phyloP scores from a whole-genome alignment of 257 asterid species.

The Lycium barbarum region DNA sequence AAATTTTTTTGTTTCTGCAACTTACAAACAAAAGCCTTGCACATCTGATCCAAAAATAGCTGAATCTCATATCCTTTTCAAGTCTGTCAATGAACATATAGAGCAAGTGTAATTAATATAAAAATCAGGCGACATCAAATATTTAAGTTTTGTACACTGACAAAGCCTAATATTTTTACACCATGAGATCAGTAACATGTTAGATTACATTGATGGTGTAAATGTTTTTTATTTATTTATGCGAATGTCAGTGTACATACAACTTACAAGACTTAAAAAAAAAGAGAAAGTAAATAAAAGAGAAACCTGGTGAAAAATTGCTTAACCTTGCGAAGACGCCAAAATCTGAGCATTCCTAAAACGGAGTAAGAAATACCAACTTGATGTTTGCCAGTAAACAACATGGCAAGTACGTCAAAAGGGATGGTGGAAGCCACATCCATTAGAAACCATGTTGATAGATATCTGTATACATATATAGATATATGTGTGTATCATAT shows the following conservation, averaged over 20 bases:
- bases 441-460: conserved; percentile 92
- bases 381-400: conserved; percentile 70
- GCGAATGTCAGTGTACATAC: too few species aligned
- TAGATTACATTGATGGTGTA: too few species aligned
- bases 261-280: too few species aligned
- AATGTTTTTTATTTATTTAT: too few species aligned
- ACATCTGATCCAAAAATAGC: conserved; percentile 93
- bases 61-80: conserved; percentile 92
- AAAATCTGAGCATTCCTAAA: conserved; percentile 78
- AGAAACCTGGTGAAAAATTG: conserved; percentile 71
- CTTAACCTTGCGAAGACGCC: conserved; percentile 95
- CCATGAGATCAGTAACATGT: too few species aligned
- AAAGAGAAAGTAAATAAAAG: neutral
- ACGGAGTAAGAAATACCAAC: conserved; percentile 64
- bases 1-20: neutral
- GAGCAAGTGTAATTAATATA: neutral
- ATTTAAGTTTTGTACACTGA: too few species aligned
- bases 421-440: conserved; percentile 93
- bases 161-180: too few species aligned
- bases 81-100: conserved; percentile 54
- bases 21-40: conserved; percentile 88
- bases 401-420: conserved; percentile 64
- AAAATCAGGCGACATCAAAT: too few species aligned
- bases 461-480: conserved; percentile 55
- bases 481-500: neutral